phyloP scores from a whole-genome alignment of 371 early-diverging fungal species.

The Lichtheimia ramosa region DNA sequence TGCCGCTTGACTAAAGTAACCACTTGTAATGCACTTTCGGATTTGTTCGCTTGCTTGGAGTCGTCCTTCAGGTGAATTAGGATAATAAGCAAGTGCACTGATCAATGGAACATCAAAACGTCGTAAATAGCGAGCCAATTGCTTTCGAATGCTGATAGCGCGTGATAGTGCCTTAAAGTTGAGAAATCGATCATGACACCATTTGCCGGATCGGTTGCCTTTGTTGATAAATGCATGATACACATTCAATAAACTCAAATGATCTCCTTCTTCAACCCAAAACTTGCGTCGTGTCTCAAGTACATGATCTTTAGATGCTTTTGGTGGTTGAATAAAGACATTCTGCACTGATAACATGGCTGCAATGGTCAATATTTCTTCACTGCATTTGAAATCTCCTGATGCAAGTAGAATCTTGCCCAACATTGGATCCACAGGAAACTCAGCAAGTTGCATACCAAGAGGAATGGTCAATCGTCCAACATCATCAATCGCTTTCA shows the following conservation, averaged over 20 bases:
- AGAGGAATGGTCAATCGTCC: constrained; percentile 76
- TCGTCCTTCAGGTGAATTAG: constrained; percentile 23
- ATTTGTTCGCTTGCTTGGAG: constrained; percentile 49
- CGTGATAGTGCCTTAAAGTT: constrained; percentile 73
- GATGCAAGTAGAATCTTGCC: constrained; percentile 74
- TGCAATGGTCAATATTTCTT: constrained; percentile 81
- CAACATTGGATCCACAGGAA: constrained; percentile 78
- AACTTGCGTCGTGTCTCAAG: constrained; percentile 70
- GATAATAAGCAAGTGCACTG: constrained; percentile 36
- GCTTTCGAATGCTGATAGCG: constrained; percentile 69
- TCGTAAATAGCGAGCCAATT: constrained; percentile 66
- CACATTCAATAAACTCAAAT: constrained; percentile 76
- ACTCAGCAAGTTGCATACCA: constrained; percentile 80
- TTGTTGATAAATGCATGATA: constrained; percentile 73
- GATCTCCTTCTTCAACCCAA: constrained; percentile 84
- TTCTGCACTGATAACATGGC: constrained; percentile 84
- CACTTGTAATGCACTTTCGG: constrained; percentile 71
- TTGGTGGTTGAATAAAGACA: constrained; percentile 61
- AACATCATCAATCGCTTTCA: constrained; percentile 77
- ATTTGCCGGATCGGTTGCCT: constrained; percentile 64
- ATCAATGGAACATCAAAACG: constrained; percentile 53
- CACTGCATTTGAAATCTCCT: constrained; percentile 65
- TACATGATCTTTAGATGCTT: constrained; percentile 48
- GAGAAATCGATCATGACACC: constrained; percentile 75
- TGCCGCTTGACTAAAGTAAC: constrained; percentile 80